Evolutionary conservation across 1,284 basidiomycete species (phyloP).

Genomic region (Rhodofomes roseus): DNA sequence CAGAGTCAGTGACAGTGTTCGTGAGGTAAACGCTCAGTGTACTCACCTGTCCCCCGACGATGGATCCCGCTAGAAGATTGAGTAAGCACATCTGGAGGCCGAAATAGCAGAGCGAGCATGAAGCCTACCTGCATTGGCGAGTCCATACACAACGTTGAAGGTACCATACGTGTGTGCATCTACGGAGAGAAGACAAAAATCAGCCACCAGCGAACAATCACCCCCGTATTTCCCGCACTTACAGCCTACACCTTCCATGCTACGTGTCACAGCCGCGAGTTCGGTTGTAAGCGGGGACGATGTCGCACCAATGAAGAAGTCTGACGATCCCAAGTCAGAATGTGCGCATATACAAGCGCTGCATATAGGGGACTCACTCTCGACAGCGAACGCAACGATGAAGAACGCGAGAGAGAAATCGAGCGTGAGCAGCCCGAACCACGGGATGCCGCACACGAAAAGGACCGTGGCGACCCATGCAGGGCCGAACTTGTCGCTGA

Average conservation of each 20-base stretch:
- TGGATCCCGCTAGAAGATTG: neutral
- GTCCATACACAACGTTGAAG: slow-evolving; percentile 23
- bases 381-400: slow-evolving; percentile 53
- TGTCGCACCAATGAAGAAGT: slow-evolving; percentile 49
- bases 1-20: neutral
- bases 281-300: slow-evolving; percentile 56
- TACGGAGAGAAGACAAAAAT: neutral
- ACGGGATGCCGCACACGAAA: slow-evolving; percentile 57
- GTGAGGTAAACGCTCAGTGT: neutral
- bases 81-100: neutral
- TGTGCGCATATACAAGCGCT: no score
- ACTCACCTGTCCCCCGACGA: slow-evolving; percentile 1
- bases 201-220: no score
- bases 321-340: slow-evolving; percentile 44
- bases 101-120: neutral
- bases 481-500: slow-evolving; percentile 58
- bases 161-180: slow-evolving; percentile 19
- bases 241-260: slow-evolving; percentile 58
- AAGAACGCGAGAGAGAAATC: slow-evolving; percentile 53
- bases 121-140: slow-evolving; percentile 18
- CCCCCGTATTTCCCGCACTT: no score
- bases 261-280: slow-evolving; percentile 48
- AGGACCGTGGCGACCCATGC: slow-evolving; percentile 51
- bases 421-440: slow-evolving; percentile 59
- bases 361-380: slow-evolving; percentile 38